Base-by-base conservation (phyloP, 176 grass and related monocot genomes). In the Poa pratensis region DNA sequence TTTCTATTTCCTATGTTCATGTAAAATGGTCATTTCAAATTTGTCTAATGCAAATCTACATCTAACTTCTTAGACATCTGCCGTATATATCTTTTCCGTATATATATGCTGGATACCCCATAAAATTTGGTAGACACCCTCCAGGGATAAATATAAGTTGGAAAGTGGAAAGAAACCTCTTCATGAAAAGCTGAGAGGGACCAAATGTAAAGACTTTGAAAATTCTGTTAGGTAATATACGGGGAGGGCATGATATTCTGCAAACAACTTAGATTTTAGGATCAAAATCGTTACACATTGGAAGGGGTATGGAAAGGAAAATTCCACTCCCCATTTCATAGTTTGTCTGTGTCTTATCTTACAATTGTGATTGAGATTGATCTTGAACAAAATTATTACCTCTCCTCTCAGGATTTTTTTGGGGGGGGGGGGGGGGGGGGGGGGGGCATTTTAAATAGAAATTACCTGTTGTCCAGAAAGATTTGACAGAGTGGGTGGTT, bases 41-140 rank as follows among this genome's bases (percentile, higher is more conserved):
- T 64, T 61, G 11, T 60, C 23, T 24, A 79, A 73, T 45, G 53
- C 42, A 80, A 55, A 73, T 73, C 32, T 46, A 10, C 62, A 84
- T 61, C 57, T 20, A 51, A 65, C 51, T 73, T 32, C 4, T 78
- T 64, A 34, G 50, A 75, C 9, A 83, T 40, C 17, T 63, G n/a
- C 43, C 9, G 65, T 79, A 64, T 71, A 70, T 73, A 69, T 62
- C 14, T 76, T 53, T 46, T 46, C 54, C 2, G 12, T 20, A 12
- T 65, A 68, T 9, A 24, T 61, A 4, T 2, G 27, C 64, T 60
- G 13, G 49, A 58, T 58, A 68, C 20, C 30, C 39, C 63, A 82
- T 63, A 5, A 7, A 49, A 48, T 43, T 82, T 75, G 50, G 27
- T 62, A 16, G 43, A 16, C 9, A 40, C 40, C 43, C 63, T 57